Base-by-base conservation (phyloP, 2,329 filamentous ascomycete species). In the Sporothrix schenckii region DNA sequence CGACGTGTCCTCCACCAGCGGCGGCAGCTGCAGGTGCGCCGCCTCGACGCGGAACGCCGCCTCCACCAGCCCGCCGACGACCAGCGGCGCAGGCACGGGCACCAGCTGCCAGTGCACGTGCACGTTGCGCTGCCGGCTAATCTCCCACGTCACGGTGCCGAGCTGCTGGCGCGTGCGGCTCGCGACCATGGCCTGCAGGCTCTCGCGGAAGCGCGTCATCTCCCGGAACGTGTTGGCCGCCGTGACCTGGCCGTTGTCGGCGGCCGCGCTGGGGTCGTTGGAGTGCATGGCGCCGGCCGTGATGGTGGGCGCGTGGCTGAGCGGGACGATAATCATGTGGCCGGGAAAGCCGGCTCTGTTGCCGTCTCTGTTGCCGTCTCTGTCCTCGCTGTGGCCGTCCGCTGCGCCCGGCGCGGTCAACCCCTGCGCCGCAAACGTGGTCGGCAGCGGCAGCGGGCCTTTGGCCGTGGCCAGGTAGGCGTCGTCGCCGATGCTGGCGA, bases 81-180 rank as follows among this genome's bases (percentile, higher is more conserved):
- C 86, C 58, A 92, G 82, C 11, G 91, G 85, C 0, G 86, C 83
- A 0, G 91, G 87, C 0, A 96, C 83, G 0, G 95, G 93, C 41
- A 98, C 82, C 75, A 96, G 91, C 80, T 99, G 96, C 95, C 94
- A 97, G 77, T 98, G 94, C 1, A 90, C 86, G 78, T 99, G 95
- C 70, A 98, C 89, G 69, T 95, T 93, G 67, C 87, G 87, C 4
- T 84, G 85, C 66, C 93, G 90, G 77, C 90, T 94, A 76, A 99
- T 94, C 80, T 98, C 95, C 89, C 93, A 99, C 0, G 93, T 95
- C 1, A 98, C 91, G 2, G 89, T 87, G 19, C 94, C 95, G 0
- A 97, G 87, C 73, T 86, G 86, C 73, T 86, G 81, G 76, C 81
- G 79, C 70, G 83, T 84, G 72, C 79, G 79, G 27, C 79, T 81